Evolutionary conservation across 495 filamentous ascomycete species (phyloP).

Genomic region (Aspergillus diversus): DNA sequence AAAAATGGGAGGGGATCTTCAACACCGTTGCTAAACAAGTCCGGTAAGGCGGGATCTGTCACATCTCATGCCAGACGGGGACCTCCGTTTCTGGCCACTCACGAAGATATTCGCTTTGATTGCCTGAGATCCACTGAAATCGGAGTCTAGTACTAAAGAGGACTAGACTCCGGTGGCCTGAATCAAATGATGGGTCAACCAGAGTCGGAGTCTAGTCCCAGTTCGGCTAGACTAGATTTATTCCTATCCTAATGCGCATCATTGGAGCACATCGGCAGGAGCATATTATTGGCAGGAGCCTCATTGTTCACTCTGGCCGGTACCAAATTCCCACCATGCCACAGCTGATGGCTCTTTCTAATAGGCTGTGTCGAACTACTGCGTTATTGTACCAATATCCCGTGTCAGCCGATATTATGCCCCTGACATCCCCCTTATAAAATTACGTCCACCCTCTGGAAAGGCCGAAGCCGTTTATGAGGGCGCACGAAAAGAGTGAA

Average conservation of each 20-base stretch:
- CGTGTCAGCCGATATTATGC: too few species aligned
- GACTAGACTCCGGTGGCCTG: conserved; percentile 31
- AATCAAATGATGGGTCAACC: neutral
- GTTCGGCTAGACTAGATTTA: neutral
- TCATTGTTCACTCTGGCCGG: too few species aligned
- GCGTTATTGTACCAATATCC: too few species aligned
- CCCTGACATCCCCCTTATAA: too few species aligned
- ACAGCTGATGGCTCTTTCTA: too few species aligned
- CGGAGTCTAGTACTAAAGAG: neutral
- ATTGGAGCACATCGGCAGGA: too few species aligned
- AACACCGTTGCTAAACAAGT: neutral
- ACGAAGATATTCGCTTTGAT: neutral
- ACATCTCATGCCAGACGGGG: neutral
- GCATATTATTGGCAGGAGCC: too few species aligned
- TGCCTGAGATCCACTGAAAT: neutral
- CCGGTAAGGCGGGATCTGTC: neutral
- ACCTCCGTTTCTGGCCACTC: neutral
- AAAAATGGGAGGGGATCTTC: conserved; percentile 32
- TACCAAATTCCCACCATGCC: too few species aligned
- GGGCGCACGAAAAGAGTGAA: neutral
- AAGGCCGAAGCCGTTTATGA: neutral
- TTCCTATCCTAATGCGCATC: too few species aligned
- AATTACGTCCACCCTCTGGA: too few species aligned
- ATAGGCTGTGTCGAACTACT: too few species aligned
- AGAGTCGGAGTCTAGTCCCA: conserved; percentile 12